These are phyloP conservation scores for Cocos nucifera DNA, from an alignment of 176 grass and related monocot species.

Conservation along the genomic window DNA sequence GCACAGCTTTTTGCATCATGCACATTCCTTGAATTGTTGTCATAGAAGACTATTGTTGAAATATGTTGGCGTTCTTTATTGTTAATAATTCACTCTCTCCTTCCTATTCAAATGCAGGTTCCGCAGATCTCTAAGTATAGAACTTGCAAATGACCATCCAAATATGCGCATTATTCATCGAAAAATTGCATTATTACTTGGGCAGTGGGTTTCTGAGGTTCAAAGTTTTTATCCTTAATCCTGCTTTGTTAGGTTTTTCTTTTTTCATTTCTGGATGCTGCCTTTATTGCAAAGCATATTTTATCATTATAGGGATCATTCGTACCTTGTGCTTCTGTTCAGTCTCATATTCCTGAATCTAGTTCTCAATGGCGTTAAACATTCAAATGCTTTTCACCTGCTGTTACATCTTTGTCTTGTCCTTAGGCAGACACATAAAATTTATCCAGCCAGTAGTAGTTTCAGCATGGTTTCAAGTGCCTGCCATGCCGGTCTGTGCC, in stretches of 20 bases:
- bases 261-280: not conserved
- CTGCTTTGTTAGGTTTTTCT: not conserved
- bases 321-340: too few relatives aligned
- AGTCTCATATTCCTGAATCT: too few relatives aligned
- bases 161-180: slow-evolving; percentile 89
- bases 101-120: slow-evolving; percentile 48
- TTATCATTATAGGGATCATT: not conserved
- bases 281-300: too few relatives aligned
- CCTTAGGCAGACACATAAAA: too few relatives aligned
- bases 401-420: too few relatives aligned
- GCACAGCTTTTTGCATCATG: not conserved
- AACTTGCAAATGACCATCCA: slow-evolving; percentile 87
- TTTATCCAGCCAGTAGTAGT: too few relatives aligned
- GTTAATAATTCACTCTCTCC: slow-evolving; percentile 3
- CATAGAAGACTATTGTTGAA: not conserved
- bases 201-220: slow-evolving; percentile 99
- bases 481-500: too few relatives aligned
- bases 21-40: not conserved
- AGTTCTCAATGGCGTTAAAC: too few relatives aligned
- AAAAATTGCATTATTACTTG: slow-evolving; percentile 87
- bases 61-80: slow-evolving; percentile 3
- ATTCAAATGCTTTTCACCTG: too few relatives aligned
- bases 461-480: too few relatives aligned
- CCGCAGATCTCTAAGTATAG: slow-evolving; percentile 67
- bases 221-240: not conserved